Base-by-base conservation (phyloP, 169 alveolate genomes). In the Theileria orientalis region DNA sequence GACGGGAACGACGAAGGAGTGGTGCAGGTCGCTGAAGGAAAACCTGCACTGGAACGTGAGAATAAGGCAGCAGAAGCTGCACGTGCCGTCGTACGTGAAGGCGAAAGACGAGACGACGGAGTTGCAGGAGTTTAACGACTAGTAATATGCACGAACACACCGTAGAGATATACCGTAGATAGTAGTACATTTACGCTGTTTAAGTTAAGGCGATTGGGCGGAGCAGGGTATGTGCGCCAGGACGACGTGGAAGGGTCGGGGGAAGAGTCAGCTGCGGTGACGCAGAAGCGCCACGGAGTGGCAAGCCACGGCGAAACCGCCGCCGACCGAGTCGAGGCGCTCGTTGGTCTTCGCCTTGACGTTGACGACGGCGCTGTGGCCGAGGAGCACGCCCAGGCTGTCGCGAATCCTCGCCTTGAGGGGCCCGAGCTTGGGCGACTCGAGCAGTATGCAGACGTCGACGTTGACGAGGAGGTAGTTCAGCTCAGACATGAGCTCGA, bases 341-440 rank as follows among this genome's bases (percentile, higher is more conserved):
- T 82, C 89, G 69, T 82, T 82, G 56, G 89, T 82, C 74, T 82
- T 82, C 9, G 85, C 89, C 82, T 82, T 82, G 51, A 82, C 83
- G 33, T 68, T 82, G 2, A 82, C 80, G 21, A 30, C 29, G 0
- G 61, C 61, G 54, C 47, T 71, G 42, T 40, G 40, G 69, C 85
- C 84, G 1, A 74, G 69, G 8, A 74, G 62, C 16, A 29, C 41
- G 7, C 42, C n/a, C 13, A 82, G 46, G 27, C 52, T 67, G 13
- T 27, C 44, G 0, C 42, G 8, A 11, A 82, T 66, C 32, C 46
- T 47, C 14, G 52, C 19, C 42, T 73, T 74, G 16, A 64, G 37
- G 0, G 63, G 27, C 0, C 84, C 85, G 41, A 73, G 71, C 11
- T 69, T 52, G 0, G 79, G 85, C 21, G 54, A 46, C 64, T 82